Conservation (phyloP, 192 early-diverging fungal species). For the Podila epigama region DNA sequence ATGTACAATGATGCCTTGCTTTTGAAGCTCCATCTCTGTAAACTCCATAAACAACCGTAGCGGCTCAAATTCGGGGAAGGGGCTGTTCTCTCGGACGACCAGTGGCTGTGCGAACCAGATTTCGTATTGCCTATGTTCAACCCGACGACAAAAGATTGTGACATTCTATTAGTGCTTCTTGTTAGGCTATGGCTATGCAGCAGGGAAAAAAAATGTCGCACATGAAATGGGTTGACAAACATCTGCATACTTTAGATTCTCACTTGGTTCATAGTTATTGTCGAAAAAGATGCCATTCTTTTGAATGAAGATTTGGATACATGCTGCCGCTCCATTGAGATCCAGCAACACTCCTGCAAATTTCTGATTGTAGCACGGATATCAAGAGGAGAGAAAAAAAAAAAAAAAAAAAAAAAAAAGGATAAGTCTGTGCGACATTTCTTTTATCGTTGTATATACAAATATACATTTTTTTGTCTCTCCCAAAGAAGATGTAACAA, state of each 20-base stretch:
- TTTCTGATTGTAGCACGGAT: constrained; percentile 35
- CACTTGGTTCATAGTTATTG: constrained; percentile 63
- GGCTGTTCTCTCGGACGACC: constrained; percentile 27
- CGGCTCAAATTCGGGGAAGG: constrained; percentile 49
- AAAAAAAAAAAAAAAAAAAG: constrained; percentile 2
- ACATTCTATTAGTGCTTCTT: not conserved
- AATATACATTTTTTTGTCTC: not conserved
- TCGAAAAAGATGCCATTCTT: constrained; percentile 90
- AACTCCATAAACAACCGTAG: constrained; percentile 69
- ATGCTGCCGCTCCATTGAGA: constrained; percentile 76
- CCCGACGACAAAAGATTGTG: not conserved
- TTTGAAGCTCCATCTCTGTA: constrained; percentile 69
- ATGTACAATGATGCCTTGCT: constrained; percentile 68
- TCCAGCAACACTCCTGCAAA: constrained; percentile 70
- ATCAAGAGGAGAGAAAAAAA: not conserved
- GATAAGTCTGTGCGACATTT: not conserved
- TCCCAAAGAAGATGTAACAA: not conserved
- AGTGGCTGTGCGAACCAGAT: constrained; percentile 38
- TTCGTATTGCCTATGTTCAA: constrained; percentile 39
- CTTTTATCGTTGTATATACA: not conserved
- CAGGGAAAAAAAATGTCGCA: not conserved
- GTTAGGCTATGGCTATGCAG: not conserved
- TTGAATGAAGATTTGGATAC: constrained; percentile 81
- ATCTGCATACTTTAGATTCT: constrained; percentile 58
- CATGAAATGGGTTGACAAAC: not conserved